Conservation (phyloP, 148 eudicot genomes). For the Dianthus caryophyllus region DNA sequence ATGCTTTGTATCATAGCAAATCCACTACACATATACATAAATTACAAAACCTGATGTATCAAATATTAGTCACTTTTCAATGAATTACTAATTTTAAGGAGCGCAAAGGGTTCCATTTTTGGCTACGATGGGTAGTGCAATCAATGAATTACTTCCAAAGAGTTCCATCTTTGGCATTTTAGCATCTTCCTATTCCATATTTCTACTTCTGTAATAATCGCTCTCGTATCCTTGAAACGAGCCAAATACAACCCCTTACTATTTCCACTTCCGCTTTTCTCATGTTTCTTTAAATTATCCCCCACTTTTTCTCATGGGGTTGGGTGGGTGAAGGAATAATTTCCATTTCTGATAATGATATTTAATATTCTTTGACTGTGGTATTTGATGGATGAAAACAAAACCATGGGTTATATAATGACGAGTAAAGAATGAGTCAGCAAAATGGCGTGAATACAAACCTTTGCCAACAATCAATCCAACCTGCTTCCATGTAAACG, state of each 20-base stretch:
- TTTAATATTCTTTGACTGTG: no score
- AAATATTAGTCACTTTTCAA: no score
- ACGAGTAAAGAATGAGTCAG: no score
- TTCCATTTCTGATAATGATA: no score
- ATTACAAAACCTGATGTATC: no score
- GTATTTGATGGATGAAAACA: no score
- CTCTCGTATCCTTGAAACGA: background rate
- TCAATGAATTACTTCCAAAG: background rate
- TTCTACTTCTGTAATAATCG: background rate
- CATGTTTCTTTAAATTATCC: background rate
- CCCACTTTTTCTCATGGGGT: background rate
- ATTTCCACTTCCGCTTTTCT: background rate
- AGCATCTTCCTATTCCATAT: background rate
- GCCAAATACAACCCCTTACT: background rate
- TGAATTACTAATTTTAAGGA: no score
- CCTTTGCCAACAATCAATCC: constrained; percentile 91
- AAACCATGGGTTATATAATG: no score
- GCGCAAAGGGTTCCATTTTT: background rate
- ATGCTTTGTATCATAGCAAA: no score
- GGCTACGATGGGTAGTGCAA: background rate
- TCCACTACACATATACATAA: no score
- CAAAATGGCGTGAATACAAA: constrained; percentile 22
- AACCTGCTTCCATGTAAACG: constrained; percentile 64
- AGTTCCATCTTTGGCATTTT: background rate
- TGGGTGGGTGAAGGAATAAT: no score